phyloP scores from a whole-genome alignment of 2,329 filamentous ascomycete species.

The Cytospora chrysosperma region DNA sequence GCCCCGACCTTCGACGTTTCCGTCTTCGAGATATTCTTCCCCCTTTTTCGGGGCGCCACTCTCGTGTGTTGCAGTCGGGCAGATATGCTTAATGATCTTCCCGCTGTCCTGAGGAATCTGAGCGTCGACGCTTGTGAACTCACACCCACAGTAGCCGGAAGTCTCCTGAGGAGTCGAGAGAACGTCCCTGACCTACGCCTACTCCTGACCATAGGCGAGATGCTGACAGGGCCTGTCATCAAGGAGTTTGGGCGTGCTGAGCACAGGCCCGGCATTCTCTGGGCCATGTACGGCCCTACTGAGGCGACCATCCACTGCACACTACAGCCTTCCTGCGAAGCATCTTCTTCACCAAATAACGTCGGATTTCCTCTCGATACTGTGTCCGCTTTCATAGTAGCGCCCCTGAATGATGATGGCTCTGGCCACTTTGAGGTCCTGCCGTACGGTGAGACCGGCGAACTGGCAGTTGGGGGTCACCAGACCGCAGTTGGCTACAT shows the following conservation, averaged over 20 bases:
- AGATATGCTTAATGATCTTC: slow-evolving; percentile 73
- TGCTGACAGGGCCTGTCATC: slow-evolving; percentile 77
- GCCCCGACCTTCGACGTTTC: slow-evolving; percentile 93
- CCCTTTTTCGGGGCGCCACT: slow-evolving; percentile 70
- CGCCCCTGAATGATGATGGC: slow-evolving; percentile 39
- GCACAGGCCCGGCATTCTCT: slow-evolving; percentile 62
- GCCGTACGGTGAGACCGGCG: slow-evolving; percentile 67
- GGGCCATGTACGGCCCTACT: slow-evolving; percentile 93
- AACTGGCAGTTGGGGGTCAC: slow-evolving; percentile 76
- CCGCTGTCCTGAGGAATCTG: slow-evolving; percentile 62
- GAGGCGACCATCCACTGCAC: slow-evolving; percentile 91
- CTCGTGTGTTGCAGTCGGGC: slow-evolving; percentile 69
- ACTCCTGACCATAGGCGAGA: slow-evolving; percentile 87
- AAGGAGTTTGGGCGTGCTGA: slow-evolving; percentile 70
- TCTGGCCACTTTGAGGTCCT: slow-evolving; percentile 45
- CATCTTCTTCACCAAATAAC: slow-evolving; percentile 57
- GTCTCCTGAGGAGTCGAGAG: slow-evolving; percentile 65
- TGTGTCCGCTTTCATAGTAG: slow-evolving; percentile 72
- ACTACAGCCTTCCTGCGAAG: slow-evolving; percentile 62
- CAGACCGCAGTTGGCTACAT: slow-evolving; percentile 82
- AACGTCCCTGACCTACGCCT: slow-evolving; percentile 68
- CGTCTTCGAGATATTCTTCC: slow-evolving; percentile 93
- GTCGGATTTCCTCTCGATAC: slow-evolving; percentile 80
- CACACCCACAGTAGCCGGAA: slow-evolving; percentile 83
- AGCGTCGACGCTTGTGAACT: slow-evolving; percentile 81